phyloP scores from a whole-genome alignment of 78 protist genomes.

The Monocercomonoides exilis region DNA sequence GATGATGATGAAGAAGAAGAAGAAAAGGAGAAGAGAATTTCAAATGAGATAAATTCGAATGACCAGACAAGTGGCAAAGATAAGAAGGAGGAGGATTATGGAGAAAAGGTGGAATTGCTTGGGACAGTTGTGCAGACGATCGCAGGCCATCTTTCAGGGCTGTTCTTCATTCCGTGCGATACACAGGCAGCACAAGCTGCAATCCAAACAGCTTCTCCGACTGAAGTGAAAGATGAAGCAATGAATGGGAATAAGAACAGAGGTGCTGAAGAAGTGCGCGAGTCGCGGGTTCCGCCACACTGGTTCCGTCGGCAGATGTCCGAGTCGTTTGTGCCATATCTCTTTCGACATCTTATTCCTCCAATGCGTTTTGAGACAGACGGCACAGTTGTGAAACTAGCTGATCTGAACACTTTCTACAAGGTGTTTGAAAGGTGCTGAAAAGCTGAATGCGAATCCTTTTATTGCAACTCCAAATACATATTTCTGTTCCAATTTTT shows the following conservation, averaged over 20 bases:
- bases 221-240: not conserved
- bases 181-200: not conserved
- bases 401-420: conserved; percentile 51
- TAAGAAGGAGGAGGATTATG: no score
- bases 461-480: no score
- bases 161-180: conserved; percentile 22
- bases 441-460: no score
- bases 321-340: conserved; percentile 53
- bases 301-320: not conserved
- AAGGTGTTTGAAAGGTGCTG: conserved; percentile 70
- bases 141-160: conserved; percentile 25
- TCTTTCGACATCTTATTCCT: conserved; percentile 28
- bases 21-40: no score
- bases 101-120: not conserved
- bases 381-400: conserved; percentile 54
- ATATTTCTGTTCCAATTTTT: no score
- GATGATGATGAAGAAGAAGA: no score
- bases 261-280: conserved; percentile 23
- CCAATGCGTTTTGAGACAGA: conserved; percentile 45
- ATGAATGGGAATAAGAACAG: no score
- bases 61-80: no score
- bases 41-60: no score
- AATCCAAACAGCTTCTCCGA: not conserved
- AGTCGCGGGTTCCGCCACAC: not conserved
- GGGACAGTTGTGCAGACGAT: not conserved